phyloP scores from a whole-genome alignment of 768 basidiomycete species.

The Russula ochroleuca region DNA sequence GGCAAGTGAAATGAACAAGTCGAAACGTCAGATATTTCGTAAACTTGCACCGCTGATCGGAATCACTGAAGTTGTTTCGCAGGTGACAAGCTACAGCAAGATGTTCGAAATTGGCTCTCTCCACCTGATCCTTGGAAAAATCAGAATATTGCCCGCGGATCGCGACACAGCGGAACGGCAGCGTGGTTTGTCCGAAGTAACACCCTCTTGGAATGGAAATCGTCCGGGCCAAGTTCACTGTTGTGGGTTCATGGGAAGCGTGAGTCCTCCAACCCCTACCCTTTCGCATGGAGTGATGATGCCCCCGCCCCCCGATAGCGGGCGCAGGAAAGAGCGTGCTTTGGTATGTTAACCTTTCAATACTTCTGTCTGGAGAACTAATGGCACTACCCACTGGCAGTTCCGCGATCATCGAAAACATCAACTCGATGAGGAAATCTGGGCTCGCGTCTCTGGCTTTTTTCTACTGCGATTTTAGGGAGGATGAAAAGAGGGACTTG shows the following conservation, averaged over 20 bases:
- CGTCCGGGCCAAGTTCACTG: not conserved
- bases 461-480: not conserved
- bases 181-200: not conserved
- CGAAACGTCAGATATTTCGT: not conserved
- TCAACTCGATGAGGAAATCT: not conserved
- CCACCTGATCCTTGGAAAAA: constrained; percentile 6
- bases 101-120: not conserved
- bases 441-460: not conserved
- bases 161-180: not conserved
- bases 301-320: not conserved
- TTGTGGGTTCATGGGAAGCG: not conserved
- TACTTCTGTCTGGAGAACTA: not conserved
- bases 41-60: too few species aligned
- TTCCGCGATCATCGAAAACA: not conserved
- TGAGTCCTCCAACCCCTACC: not conserved
- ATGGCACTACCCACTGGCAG: not conserved
- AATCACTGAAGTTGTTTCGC: too few species aligned
- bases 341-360: not conserved
- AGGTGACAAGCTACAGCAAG: too few species aligned
- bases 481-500: not conserved
- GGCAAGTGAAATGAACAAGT: not conserved
- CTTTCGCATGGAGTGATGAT: not conserved
- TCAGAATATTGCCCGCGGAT: not conserved
- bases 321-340: not conserved
- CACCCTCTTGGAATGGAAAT: not conserved